Percentiles rank a stretch among this genome's conserved stretches.
These are phyloP conservation scores for Backusella liffmaniae DNA, from an alignment of 192 early-diverging fungal species.

Conservation along the genomic window DNA sequence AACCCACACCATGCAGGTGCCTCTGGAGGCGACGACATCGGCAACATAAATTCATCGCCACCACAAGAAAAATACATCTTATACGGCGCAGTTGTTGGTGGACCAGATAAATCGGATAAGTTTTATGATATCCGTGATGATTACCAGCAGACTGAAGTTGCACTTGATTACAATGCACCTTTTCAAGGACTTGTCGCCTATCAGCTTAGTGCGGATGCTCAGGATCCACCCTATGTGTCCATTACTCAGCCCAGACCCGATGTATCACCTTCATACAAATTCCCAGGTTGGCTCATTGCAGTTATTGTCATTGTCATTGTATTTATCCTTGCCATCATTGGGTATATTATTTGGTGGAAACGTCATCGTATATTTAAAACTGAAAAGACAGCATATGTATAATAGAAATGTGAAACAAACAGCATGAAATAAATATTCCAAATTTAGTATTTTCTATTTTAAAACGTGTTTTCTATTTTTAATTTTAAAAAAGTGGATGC, in stretches of 20 bases:
- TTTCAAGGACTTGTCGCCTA: constrained; percentile 53
- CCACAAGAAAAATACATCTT: constrained; percentile 37
- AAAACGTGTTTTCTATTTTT: constrained; percentile 7
- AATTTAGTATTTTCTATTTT: constrained; percentile 1
- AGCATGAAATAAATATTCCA: neutral
- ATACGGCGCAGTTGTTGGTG: constrained; percentile 61
- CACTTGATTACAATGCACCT: constrained; percentile 55
- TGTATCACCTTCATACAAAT: constrained; percentile 25
- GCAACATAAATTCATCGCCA: constrained; percentile 40
- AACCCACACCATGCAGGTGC: constrained; percentile 61
- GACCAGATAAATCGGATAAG: constrained; percentile 51
- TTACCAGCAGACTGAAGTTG: constrained; percentile 52
- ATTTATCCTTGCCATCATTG: constrained; percentile 23
- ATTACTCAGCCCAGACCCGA: constrained; percentile 46
- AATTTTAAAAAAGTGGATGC: neutral
- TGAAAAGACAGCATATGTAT: neutral
- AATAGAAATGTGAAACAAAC: neutral
- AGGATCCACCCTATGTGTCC: constrained; percentile 48
- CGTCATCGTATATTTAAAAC: constrained; percentile 4
- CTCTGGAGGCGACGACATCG: constrained; percentile 45
- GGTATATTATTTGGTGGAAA: constrained; percentile 19
- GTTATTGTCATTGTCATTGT: constrained; percentile 48
- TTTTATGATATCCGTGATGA: constrained; percentile 48
- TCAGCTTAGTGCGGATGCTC: constrained; percentile 40
- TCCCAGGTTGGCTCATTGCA: constrained; percentile 48